These are phyloP conservation scores for Tympanopsis confertula DNA, from an alignment of 2,329 filamentous ascomycete genomes.

Conservation along the genomic window DNA sequence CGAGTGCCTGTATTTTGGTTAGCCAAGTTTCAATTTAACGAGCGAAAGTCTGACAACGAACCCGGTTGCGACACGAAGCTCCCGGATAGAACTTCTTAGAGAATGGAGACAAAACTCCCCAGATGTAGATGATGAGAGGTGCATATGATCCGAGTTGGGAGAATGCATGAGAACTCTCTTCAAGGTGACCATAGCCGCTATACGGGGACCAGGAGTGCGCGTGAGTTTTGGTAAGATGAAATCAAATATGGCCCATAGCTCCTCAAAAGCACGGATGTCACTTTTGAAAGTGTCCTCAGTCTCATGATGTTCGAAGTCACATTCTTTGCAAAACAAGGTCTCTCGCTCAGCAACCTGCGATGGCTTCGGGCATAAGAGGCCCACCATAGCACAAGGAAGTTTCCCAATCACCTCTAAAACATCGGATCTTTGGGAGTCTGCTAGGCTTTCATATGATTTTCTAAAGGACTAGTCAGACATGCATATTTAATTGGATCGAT, in stretches of 20 bases:
- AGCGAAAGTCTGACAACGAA: conserved; percentile 11
- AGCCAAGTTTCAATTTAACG: conserved; percentile 1
- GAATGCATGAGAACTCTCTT: conserved; percentile 41
- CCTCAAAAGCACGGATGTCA: background rate
- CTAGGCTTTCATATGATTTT: too few relatives aligned
- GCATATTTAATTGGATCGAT: too few relatives aligned
- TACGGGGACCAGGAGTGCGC: conserved; percentile 15
- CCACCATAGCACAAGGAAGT: background rate
- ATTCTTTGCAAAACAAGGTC: background rate
- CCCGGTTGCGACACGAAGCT: conserved; percentile 47
- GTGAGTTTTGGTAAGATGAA: background rate
- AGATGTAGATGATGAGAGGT: conserved; percentile 34
- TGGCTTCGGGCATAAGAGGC: background rate
- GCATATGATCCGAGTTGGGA: conserved; percentile 27
- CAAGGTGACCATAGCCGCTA: conserved; percentile 37
- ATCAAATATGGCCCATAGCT: background rate
- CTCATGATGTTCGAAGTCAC: background rate
- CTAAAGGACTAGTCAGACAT: too few relatives aligned
- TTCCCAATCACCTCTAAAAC: background rate
- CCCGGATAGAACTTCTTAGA: conserved; percentile 47
- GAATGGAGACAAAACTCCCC: conserved; percentile 48
- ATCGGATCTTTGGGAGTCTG: background rate
- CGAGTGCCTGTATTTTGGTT: conserved; percentile 21
- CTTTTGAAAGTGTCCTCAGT: background rate
- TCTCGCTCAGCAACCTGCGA: background rate